Base-by-base conservation (phyloP, 164 flowering plant species). In the Vitis rupestris region DNA sequence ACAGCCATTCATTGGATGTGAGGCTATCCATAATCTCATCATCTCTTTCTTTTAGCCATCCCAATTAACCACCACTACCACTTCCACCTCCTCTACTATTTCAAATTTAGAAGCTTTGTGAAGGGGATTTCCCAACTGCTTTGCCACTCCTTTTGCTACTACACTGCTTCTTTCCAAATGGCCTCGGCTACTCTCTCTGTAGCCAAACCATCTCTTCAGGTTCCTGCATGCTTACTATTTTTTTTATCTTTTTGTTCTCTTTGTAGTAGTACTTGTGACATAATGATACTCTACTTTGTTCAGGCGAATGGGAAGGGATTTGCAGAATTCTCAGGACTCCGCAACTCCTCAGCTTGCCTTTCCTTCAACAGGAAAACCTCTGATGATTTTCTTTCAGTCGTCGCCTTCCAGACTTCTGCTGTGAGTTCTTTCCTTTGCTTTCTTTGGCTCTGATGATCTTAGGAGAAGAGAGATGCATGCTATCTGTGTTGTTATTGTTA, bases 151-250 rank as follows among this genome's bases (percentile, higher is more conserved):
- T 37, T 37, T 37, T 37, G 44, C 44, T 37, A 37, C 44, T 37
- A 37, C 0, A 23, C 27, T 23, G 27, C 27, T 23, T 1, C 27
- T 23, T 23, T 23, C 27, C 27, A 23, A 23, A 88, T 87, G 92
- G 91, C 91, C 74, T 78, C 88, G 77, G 85, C 92, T 82, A 77
- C 89, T 80, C 78, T 91, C 65, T 85, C 90, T 50, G 85, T 87
- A 56, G 90, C 88, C 84, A 89, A 83, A 60, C 79, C 91, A 29
- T 71, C 93, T 65, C 80, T 84, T 19, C 88, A 88, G 90, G 92
- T 87, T 23, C 44, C 7, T 37, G 7, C 44, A 6, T 37, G 6
- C 44, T 37, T 37, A 37, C 44, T 37, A 37, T 37, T 37, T 37
- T 19, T 23, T 23, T 23, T 23, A 23, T 23, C 2, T 23, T 23